Conservation (phyloP, 129 eudicot species). For the Saposhnikovia divaricata region DNA sequence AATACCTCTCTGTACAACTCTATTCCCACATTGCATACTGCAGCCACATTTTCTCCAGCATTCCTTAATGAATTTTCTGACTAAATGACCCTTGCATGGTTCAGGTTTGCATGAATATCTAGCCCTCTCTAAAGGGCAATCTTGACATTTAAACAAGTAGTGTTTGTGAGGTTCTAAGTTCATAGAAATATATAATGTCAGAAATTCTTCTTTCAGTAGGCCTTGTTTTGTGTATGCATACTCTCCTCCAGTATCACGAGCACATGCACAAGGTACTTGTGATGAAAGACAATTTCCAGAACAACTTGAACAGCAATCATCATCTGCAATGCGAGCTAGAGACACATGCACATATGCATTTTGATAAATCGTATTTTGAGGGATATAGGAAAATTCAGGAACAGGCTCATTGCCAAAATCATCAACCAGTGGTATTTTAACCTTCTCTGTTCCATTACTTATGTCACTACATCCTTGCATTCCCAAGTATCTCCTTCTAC, state of each 20-base stretch:
- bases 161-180: constrained; percentile 28
- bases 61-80: constrained; percentile 68
- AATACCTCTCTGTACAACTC: constrained; percentile 79
- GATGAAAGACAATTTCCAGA: constrained; percentile 58
- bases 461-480: constrained; percentile 28
- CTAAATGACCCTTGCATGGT: constrained; percentile 66
- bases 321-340: constrained; percentile 68
- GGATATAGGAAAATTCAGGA: constrained; percentile 49
- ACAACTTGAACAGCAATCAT: constrained; percentile 58
- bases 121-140: constrained; percentile 71
- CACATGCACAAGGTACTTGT: constrained; percentile 69
- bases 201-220: constrained; percentile 46
- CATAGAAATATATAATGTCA: constrained; percentile 43
- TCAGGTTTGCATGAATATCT: constrained; percentile 32
- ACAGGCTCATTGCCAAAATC: constrained; percentile 31
- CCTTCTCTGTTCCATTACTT: constrained; percentile 51
- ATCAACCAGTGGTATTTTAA: constrained; percentile 46
- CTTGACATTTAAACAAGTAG: constrained; percentile 36
- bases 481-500: neutral
- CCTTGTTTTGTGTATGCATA: constrained; percentile 72
- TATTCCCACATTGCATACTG: constrained; percentile 66
- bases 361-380: constrained; percentile 37
- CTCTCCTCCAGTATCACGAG: constrained; percentile 72
- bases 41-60: constrained; percentile 98
- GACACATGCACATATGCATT: constrained; percentile 56